Base-by-base conservation (phyloP, 148 eudicot genomes). In the Oxyria digyna region DNA sequence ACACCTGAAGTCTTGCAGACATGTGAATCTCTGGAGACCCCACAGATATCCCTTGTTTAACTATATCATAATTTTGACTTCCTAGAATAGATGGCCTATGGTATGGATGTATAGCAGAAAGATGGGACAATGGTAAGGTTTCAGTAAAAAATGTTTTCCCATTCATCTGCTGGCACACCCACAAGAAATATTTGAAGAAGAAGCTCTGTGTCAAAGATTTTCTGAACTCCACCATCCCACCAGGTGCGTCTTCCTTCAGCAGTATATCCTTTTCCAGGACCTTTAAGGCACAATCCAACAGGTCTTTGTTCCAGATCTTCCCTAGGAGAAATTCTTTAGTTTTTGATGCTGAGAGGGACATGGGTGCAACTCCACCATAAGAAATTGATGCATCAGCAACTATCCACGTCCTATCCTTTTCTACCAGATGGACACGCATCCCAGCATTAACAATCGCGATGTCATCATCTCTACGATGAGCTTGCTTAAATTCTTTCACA, bases 221-320 rank as follows among this genome's bases (percentile, higher is more conserved):
- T 67, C 99, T 80, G 71, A 95, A 95, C 76, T 95, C 99, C 63
- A 95, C 91, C 99, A 95, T 95, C 67, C 99, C 99, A 62, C 99
- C 99, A 10, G 97, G 97, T 45, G 99, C 97, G 79, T 95, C 81
- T 73, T 95, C 97, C 79, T 81, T 87, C 38, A 95, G 77, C 65
- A 83, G 68, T 71, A 95, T 78, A 55, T 95, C 99, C 41, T 81
- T 76, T 77, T 85, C 85, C 75, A 95, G 72, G 40, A 87, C 72
- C 74, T 79, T 72, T 69, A 95, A 73, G 69, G 96, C 91, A 71
- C 80, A 79, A 35, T 40, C 74, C 72, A 91, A 80, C 35, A 87
- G 71, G 74, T 84, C 89, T 70, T 81, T 76, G 73, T 85, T 87
- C 99, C 99, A 95, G 68, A 59, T 74, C 77, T 88, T 91, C 21